Evolutionary conservation across 179 eudicot species (phyloP).

Genomic region (Beta lomatogona): DNA sequence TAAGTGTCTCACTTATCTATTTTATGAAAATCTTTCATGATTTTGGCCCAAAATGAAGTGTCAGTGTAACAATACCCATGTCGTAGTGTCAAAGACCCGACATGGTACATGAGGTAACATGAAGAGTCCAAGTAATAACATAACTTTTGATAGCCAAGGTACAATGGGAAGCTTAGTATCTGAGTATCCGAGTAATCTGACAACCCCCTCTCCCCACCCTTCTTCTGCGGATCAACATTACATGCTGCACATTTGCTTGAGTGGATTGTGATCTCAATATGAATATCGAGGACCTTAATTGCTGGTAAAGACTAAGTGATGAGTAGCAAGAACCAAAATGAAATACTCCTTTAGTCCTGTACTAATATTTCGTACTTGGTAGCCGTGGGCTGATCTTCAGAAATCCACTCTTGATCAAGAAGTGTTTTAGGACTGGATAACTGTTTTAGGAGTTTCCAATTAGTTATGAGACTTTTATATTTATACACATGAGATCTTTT

Average conservation of each 20-base stretch:
- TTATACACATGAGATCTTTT: too few species aligned
- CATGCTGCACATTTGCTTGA: neutral
- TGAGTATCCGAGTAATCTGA: neutral
- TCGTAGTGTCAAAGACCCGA: too few species aligned
- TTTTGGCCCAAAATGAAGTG: too few species aligned
- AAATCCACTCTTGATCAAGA: neutral
- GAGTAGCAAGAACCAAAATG: neutral
- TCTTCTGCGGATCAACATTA: neutral
- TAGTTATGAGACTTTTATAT: neutral
- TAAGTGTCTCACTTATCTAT: too few species aligned
- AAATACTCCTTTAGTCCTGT: neutral
- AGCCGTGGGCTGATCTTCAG: neutral
- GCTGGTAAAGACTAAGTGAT: neutral
- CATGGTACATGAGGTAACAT: too few species aligned
- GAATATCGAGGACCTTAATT: neutral
- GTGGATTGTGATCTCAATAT: neutral
- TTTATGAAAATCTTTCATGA: too few species aligned
- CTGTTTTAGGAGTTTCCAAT: neutral
- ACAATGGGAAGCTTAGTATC: neutral
- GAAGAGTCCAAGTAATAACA: too few species aligned
- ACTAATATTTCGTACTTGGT: neutral
- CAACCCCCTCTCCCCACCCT: neutral
- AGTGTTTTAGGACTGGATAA: neutral
- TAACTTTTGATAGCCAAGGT: neutral
- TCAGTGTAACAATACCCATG: too few species aligned